Base-by-base conservation (phyloP, 176 grass and related monocot genomes). In the Zizania latifolia region DNA sequence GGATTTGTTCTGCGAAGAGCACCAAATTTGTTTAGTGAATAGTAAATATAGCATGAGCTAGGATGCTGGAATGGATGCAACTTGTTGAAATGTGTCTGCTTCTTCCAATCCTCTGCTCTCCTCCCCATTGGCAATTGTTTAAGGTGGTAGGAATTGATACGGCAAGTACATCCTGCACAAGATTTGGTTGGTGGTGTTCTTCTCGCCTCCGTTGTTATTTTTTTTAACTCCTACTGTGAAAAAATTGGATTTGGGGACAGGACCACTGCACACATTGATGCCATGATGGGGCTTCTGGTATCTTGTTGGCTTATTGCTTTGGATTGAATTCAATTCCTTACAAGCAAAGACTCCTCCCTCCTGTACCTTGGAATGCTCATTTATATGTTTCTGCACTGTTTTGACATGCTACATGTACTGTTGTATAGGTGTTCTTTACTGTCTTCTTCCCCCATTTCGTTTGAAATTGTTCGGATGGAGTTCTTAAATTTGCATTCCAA, bases 211-310 rank as follows among this genome's bases (percentile, higher is more conserved):
- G 14, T 6, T 62, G 34, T 13, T 53, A 10, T 7, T 6, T 7
- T 15, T 23, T 23, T 72, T 22, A 7, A 5, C 28, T 22, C 33
- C 34, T 4, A 9, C 60, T 14, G 30, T 38, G 29, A 24, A 21
- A 24, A 44, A 55, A 27, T 70, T 65, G 46, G 71, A 27, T 19
- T 48, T 58, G 60, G 36, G 51, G 38, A 60, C 12, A 87, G 79
- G 78, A 82, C 85, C 85, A 80, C 63, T 56, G 59, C 74, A 1
- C 59, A 41, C 85, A 82, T 78, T 87, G 72, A 77, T 39, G 69
- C 39, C 76, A 59, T 74, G 51, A 86, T 78, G 73, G 38, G 63
- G 1, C 48, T 77, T 66, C 75, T 59, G 45, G 51, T 82, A 24
- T 71, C 56, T 58, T 67, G 85, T 78, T 78, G 66, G 40, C 44